phyloP scores from a whole-genome alignment of 1,284 basidiomycete genomes.

The Fistulina hepatica region DNA sequence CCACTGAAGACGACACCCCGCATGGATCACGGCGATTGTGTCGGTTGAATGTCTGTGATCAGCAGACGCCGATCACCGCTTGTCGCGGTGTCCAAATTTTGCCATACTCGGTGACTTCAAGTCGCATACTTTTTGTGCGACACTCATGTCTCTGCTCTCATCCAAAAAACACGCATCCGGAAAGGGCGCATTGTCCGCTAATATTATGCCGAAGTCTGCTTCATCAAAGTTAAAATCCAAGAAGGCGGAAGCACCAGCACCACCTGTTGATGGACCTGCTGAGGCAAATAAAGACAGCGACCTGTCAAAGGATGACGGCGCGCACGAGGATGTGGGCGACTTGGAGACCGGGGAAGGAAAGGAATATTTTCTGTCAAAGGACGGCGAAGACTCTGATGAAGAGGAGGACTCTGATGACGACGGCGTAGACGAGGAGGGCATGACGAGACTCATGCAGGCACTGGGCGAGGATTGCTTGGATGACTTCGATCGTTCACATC shows the following conservation, averaged over 20 bases:
- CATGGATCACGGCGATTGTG: too few species aligned
- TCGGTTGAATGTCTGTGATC: too few species aligned
- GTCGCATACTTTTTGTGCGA: conserved; percentile 5
- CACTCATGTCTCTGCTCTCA: conserved; percentile 3
- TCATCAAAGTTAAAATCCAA: conserved; percentile 9
- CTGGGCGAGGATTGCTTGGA: conserved; percentile 59
- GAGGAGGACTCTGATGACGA: conserved; percentile 38
- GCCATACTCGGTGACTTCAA: too few species aligned
- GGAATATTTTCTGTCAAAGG: conserved; percentile 51
- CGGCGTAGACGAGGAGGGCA: conserved; percentile 54
- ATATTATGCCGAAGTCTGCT: conserved; percentile 2
- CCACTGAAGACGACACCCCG: too few species aligned
- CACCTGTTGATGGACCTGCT: too few species aligned
- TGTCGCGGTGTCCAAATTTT: too few species aligned
- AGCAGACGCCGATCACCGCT: too few species aligned
- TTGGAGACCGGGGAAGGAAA: conserved; percentile 34
- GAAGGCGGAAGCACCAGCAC: conserved; percentile 1
- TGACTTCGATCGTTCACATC: conserved; percentile 46
- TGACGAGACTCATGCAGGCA: conserved; percentile 53
- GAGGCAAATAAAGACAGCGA: too few species aligned
- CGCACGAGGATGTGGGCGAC: conserved; percentile 11
- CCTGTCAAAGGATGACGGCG: conserved; percentile 2
- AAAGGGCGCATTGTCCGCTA: conserved; percentile 4
- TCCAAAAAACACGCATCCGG: conserved; percentile 2
- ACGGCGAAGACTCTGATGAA: conserved; percentile 35